Conservation (phyloP, 164 flowering plant genomes). For the Chimonanthus salicifolius region DNA sequence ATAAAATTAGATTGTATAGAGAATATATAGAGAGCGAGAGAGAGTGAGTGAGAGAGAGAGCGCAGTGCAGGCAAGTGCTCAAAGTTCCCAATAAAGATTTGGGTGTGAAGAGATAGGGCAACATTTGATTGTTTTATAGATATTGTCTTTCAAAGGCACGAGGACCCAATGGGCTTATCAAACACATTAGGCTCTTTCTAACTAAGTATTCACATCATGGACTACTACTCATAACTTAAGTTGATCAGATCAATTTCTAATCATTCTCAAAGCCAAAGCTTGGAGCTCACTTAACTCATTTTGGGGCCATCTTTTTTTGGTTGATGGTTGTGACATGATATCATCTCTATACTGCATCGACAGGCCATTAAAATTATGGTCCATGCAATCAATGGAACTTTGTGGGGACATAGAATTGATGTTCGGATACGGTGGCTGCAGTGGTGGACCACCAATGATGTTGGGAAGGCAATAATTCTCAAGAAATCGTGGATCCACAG, state of each 20-base stretch:
- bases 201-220: not conserved
- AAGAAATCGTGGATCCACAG: not conserved
- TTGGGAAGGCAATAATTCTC: slow-evolving; percentile 11
- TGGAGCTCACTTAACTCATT: slow-evolving; percentile 15
- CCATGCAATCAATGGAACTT: slow-evolving; percentile 10
- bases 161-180: not conserved
- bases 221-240: not conserved
- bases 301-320: slow-evolving; percentile 3
- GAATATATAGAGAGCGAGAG: not conserved
- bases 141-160: not conserved
- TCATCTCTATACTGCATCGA: slow-evolving; percentile 1
- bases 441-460: not conserved
- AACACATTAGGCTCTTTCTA: not conserved
- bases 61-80: too few species aligned
- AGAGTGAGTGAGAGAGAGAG: not conserved
- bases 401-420: slow-evolving; percentile 7
- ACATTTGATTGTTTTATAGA: too few species aligned
- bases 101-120: not conserved
- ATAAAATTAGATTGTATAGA: too few species aligned
- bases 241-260: slow-evolving; percentile 5
- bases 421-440: slow-evolving; percentile 1
- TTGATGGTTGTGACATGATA: not conserved
- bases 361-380: slow-evolving; percentile 1
- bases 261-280: slow-evolving; percentile 14
- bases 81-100: too few species aligned